Base-by-base conservation (phyloP, 345 rosid genomes). In the Combretum micranthum region DNA sequence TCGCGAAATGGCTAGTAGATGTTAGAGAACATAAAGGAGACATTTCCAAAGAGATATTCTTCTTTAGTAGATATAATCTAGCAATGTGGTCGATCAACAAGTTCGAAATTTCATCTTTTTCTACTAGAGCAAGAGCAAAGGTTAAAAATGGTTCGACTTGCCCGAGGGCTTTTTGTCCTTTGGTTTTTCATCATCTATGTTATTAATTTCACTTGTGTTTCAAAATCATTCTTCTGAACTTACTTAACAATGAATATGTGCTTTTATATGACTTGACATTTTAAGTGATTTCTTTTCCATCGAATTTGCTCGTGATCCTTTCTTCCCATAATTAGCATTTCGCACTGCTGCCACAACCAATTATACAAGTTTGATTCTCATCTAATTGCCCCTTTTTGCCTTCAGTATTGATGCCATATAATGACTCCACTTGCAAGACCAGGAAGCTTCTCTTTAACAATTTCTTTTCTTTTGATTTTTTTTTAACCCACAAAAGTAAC, bases 141-240 rank as follows among this genome's bases (percentile, higher is more conserved):
- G 9, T 5, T 4, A 1, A 32, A 32, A 3, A 32, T 32, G 39
- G 39, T 32, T 32, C 9, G 6, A 32, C 39, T 1, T 32, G 39
- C 49, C n/a, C 3, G 49, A 7, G 49, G 19, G 15, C 49, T 17
- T 46, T 46, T 42, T 15, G 12, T 19, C 15, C 52, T 32, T 54
- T n/a, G 17, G 56, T 11, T 57, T 57, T 47, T 26, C 2, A 10
- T 8, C n/a, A 26, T 53, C 18, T 43, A 23, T 53, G 52, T 42
- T 21, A 50, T 64, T 55, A 16, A 44, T 56, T 44, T 61, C 22
- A 56, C 56, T 46, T 56, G 63, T 64, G 47, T 67, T 50, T 20
- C 17, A 26, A 52, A 47, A 52, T 57, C 56, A 48, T 44, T 48
- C 37, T 11, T 32, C 39, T 32, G 39, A 32, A 32, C 45, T 42